Percentiles rank a stretch among this genome's conserved stretches.
Conservation (phyloP, 192 early-diverging fungal genomes). For the Pilaira anomala region DNA sequence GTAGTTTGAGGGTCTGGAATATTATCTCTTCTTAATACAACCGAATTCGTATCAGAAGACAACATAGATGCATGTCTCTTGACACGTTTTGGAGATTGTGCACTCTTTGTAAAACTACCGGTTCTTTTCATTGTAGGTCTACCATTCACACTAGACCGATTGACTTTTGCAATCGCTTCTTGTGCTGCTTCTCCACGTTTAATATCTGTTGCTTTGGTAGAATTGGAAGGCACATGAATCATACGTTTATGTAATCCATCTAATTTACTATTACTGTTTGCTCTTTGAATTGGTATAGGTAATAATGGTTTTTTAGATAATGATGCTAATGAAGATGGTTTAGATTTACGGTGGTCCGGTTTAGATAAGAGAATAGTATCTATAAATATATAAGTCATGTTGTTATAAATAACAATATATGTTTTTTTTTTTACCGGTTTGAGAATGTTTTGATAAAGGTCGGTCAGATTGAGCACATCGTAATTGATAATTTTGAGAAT, state of each 20-base stretch:
- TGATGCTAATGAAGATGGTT: not conserved
- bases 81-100: not conserved
- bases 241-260: conserved; percentile 7
- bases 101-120: conserved; percentile 11
- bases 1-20: not conserved
- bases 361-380: too few species aligned
- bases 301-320: not conserved
- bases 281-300: not conserved
- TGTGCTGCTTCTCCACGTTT: conserved; percentile 6
- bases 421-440: not conserved
- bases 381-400: too few species aligned
- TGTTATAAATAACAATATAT: too few species aligned
- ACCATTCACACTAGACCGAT: conserved; percentile 13
- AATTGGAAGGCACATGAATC: not conserved
- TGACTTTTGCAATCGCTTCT: conserved; percentile 3
- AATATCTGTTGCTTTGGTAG: not conserved
- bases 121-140: conserved; percentile 16
- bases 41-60: not conserved
- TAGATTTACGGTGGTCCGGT: not conserved
- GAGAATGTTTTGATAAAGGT: not conserved
- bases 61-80: not conserved
- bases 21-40: conserved; percentile 3
- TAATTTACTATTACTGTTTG: not conserved
- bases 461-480: not conserved
- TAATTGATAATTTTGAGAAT: too few species aligned